Evolutionary conservation across 139 green algal species (phyloP).

Genomic region (Penium margaritaceum): DNA sequence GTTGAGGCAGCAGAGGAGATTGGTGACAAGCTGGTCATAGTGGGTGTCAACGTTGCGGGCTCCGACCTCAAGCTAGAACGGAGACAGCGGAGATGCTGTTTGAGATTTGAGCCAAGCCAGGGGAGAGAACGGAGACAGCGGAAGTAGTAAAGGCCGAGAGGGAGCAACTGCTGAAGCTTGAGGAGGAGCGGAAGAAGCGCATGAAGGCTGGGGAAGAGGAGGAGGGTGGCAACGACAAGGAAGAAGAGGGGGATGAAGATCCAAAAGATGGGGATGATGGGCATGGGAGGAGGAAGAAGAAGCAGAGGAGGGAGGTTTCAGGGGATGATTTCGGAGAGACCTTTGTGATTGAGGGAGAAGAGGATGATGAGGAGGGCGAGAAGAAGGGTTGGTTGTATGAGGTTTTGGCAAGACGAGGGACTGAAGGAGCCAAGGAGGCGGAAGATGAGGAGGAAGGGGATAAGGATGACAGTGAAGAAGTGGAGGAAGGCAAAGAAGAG

Average conservation of each 20-base stretch:
- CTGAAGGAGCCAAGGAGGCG: neutral
- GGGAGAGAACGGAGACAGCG: conserved; percentile 44
- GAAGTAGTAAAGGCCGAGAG: conserved; percentile 62
- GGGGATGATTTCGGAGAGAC: conserved; percentile 35
- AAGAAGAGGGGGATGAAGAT: conserved; percentile 33
- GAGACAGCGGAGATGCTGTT: conserved; percentile 40
- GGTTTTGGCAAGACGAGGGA: neutral
- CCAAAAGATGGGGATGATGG: conserved; percentile 1
- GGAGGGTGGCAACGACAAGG: conserved; percentile 34
- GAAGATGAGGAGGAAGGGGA: neutral
- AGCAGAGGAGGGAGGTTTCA: conserved; percentile 4
- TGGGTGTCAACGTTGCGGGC: too few relatives aligned
- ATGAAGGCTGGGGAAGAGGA: conserved; percentile 35
- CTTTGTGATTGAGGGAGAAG: conserved; percentile 14
- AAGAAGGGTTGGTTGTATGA: conserved; percentile 18
- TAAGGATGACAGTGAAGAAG: conserved; percentile 44
- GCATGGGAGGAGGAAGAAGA: conserved; percentile 24
- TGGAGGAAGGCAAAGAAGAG: too few relatives aligned
- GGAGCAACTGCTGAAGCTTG: conserved; percentile 62
- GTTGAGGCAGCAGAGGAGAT: too few relatives aligned
- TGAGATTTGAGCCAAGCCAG: conserved; percentile 38
- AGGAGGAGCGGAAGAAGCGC: conserved; percentile 42
- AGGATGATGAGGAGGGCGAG: neutral
- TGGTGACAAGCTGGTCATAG: too few relatives aligned
- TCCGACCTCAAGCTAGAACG: too few relatives aligned